phyloP scores from a whole-genome alignment of 306 rosid species.

The Trifolium pratense region DNA sequence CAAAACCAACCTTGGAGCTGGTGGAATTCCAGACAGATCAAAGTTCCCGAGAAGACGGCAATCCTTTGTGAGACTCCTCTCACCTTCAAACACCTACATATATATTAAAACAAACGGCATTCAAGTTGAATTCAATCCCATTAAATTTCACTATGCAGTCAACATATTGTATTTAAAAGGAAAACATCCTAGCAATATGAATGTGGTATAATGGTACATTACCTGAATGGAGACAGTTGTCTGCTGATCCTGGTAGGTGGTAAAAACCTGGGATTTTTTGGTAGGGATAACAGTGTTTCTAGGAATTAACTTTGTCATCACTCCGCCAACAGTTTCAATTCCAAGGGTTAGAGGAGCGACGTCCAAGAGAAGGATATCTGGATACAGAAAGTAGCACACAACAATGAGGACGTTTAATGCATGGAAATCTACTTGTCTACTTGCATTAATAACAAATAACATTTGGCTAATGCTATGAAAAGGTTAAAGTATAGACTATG shows the following conservation, averaged over 20 bases:
- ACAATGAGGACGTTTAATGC: not conserved
- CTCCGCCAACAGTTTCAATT: conserved; percentile 99
- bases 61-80: conserved; percentile 99
- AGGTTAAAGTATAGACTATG: not conserved
- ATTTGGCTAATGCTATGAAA: not conserved
- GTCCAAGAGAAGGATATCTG: conserved; percentile 95
- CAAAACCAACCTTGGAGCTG: conserved; percentile 86
- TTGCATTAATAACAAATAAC: not conserved
- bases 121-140: not conserved
- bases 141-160: not conserved
- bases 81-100: conserved; percentile 89
- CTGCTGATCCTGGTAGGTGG: conserved; percentile 99
- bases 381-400: conserved; percentile 5
- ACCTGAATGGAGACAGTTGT: conserved; percentile 99
- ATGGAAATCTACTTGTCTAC: not conserved
- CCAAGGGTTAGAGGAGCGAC: conserved; percentile 99
- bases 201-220: not conserved
- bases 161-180: conserved; percentile 1
- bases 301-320: conserved; percentile 98
- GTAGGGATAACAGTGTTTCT: conserved; percentile 98
- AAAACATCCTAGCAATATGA: not conserved
- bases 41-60: conserved; percentile 94
- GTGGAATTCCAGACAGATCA: conserved; percentile 90
- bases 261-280: conserved; percentile 98
- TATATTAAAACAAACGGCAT: conserved; percentile 4